A percentile compares a stretch with the other conserved stretches of the same genome.
phyloP scores from a whole-genome alignment of 352 stramenopile genomes.

The Phytophthora megakarya region DNA sequence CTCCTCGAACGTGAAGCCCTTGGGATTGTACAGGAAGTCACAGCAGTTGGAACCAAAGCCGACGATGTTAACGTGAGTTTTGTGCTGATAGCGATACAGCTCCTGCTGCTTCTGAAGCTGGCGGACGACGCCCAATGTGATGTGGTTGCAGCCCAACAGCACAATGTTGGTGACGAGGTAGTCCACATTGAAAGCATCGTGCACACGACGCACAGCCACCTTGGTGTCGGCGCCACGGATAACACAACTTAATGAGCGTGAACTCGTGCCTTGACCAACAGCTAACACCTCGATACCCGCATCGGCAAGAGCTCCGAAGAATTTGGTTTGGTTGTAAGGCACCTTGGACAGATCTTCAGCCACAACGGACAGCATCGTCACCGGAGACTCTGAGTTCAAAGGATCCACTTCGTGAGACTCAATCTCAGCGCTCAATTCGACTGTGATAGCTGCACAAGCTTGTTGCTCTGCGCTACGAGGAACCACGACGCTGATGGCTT shows the following conservation, averaged over 20 bases:
- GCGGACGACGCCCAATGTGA: slow-evolving; percentile 61
- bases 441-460: slow-evolving; percentile 50
- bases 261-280: slow-evolving; percentile 79
- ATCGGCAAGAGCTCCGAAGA: slow-evolving; percentile 75
- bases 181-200: slow-evolving; percentile 84
- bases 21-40: slow-evolving; percentile 59
- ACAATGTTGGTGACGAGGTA: slow-evolving; percentile 75
- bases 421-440: slow-evolving; percentile 62
- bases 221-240: slow-evolving; percentile 75
- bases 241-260: slow-evolving; percentile 78
- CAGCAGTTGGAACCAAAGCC: slow-evolving; percentile 72
- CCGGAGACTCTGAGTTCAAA: slow-evolving; percentile 65
- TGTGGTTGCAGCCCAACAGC: slow-evolving; percentile 75
- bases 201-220: slow-evolving; percentile 72
- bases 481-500: slow-evolving; percentile 82
- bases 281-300: slow-evolving; percentile 74
- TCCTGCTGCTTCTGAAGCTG: slow-evolving; percentile 69
- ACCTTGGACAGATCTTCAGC: slow-evolving; percentile 77
- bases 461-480: slow-evolving; percentile 40
- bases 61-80: slow-evolving; percentile 67
- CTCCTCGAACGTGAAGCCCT: slow-evolving; percentile 58
- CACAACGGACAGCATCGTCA: slow-evolving; percentile 88
- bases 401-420: slow-evolving; percentile 76
- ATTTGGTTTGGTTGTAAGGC: slow-evolving; percentile 74
- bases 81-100: slow-evolving; percentile 71